Conservation (phyloP, 345 rosid genomes). For the Psidium guajava region DNA sequence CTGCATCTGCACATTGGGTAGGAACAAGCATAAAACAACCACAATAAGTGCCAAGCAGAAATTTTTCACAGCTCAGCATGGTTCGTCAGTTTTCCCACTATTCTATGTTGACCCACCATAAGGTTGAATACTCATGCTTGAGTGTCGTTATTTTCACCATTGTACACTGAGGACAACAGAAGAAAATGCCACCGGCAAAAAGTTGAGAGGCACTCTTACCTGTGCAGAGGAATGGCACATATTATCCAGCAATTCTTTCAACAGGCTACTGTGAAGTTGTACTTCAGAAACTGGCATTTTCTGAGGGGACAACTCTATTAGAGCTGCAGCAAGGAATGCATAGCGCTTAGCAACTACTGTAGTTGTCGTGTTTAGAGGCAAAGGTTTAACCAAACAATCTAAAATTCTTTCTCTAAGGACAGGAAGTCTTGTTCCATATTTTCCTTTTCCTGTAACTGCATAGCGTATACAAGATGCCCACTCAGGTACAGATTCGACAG, state of each 20-base stretch:
- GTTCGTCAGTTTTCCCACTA: background rate
- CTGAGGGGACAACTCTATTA: constrained; percentile 80
- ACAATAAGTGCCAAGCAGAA: background rate
- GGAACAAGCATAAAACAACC: background rate
- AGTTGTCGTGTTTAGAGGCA: constrained; percentile 75
- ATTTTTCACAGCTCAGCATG: background rate
- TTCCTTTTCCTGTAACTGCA: constrained; percentile 98
- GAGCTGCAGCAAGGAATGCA: constrained; percentile 87
- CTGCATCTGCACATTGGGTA: background rate
- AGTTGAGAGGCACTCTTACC: constrained; percentile 31
- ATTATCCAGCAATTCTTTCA: constrained; percentile 65
- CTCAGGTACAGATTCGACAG: constrained; percentile 92
- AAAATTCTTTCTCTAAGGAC: constrained; percentile 68
- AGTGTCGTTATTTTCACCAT: background rate
- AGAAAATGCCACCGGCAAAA: background rate
- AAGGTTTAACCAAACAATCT: constrained; percentile 68
- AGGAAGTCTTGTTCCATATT: constrained; percentile 72
- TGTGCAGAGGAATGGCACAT: constrained; percentile 98
- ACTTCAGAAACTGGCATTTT: constrained; percentile 72
- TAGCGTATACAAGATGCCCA: constrained; percentile 98
- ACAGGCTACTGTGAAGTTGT: constrained; percentile 54
- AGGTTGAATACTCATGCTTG: background rate
- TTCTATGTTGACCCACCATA: background rate
- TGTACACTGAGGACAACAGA: background rate
- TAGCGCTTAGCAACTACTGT: constrained; percentile 91